Conservation (phyloP, 2,329 filamentous ascomycete genomes). For the Dactylellina haptotyla region DNA sequence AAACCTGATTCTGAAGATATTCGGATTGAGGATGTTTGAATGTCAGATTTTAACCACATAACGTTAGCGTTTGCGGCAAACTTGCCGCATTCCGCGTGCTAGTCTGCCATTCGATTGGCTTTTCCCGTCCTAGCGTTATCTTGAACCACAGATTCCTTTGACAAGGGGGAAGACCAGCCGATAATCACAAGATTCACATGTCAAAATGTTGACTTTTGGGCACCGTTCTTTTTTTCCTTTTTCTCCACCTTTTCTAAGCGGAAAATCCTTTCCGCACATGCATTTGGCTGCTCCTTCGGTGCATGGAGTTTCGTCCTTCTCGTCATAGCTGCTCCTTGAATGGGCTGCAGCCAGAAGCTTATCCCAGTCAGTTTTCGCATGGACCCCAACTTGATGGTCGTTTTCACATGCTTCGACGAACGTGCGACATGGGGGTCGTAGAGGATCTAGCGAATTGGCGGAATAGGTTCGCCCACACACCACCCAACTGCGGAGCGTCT, state of each 20-base stretch:
- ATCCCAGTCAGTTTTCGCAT: constrained; percentile 22
- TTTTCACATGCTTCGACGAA: constrained; percentile 43
- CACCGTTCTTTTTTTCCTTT: neutral
- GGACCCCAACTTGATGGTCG: constrained; percentile 6
- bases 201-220: neutral
- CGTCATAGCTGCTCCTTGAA: constrained; percentile 24
- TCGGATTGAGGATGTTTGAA: neutral
- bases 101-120: constrained; percentile 22
- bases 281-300: constrained; percentile 23
- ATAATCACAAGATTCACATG: constrained; percentile 52
- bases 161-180: constrained; percentile 8
- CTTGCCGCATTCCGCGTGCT: constrained; percentile 36
- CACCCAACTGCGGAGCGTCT: neutral
- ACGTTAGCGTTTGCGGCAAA: constrained; percentile 42
- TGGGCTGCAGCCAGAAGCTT: constrained; percentile 34
- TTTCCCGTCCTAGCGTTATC: constrained; percentile 26
- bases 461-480: constrained; percentile 45
- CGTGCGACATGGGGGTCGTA: constrained; percentile 29
- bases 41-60: constrained; percentile 3
- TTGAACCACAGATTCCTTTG: constrained; percentile 32
- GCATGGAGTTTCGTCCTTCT: neutral
- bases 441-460: constrained; percentile 46
- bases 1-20: neutral
- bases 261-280: constrained; percentile 46
- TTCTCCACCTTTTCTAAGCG: constrained; percentile 10